Conservation (phyloP, 2,329 filamentous ascomycete genomes). For the Neofusicoccum sp. region DNA sequence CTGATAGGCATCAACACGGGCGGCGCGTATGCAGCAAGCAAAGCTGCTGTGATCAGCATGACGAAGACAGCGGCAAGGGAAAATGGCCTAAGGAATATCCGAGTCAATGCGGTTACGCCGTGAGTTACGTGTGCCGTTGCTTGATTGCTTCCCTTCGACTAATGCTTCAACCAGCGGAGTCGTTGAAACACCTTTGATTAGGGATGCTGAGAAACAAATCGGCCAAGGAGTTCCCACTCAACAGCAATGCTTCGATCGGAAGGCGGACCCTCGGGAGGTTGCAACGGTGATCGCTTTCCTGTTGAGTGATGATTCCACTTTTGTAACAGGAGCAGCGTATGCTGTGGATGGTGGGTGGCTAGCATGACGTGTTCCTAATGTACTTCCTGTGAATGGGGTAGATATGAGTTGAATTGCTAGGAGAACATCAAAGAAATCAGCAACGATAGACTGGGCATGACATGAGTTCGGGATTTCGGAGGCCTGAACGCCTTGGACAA, state of each 20-base stretch:
- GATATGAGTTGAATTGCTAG: no score
- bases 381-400: no score
- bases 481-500: no score
- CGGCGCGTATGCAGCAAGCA: slow-evolving; percentile 20
- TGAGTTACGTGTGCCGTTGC: slow-evolving; percentile 17
- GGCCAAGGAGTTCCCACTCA: background rate
- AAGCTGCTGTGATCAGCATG: slow-evolving; percentile 26
- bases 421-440: no score
- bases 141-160: no score
- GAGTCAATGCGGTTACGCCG: slow-evolving; percentile 43
- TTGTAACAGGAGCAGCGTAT: slow-evolving; percentile 42
- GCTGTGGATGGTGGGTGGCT: slow-evolving; percentile 41
- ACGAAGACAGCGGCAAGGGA: slow-evolving; percentile 39
- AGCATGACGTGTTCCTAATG: no score
- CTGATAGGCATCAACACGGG: slow-evolving; percentile 37
- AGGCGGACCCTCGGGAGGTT: slow-evolving; percentile 27
- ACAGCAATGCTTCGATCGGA: slow-evolving; percentile 12
- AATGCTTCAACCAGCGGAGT: no score
- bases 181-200: no score
- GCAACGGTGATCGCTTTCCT: slow-evolving; percentile 43
- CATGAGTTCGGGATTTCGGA: no score
- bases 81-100: slow-evolving; percentile 29
- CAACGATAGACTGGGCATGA: no score
- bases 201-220: background rate
- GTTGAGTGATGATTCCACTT: slow-evolving; percentile 42